Percentiles rank a stretch among this genome's conserved stretches.
phyloP scores from a whole-genome alignment of 169 alveolate species.

The Cryptosporidium tyzzeri region DNA sequence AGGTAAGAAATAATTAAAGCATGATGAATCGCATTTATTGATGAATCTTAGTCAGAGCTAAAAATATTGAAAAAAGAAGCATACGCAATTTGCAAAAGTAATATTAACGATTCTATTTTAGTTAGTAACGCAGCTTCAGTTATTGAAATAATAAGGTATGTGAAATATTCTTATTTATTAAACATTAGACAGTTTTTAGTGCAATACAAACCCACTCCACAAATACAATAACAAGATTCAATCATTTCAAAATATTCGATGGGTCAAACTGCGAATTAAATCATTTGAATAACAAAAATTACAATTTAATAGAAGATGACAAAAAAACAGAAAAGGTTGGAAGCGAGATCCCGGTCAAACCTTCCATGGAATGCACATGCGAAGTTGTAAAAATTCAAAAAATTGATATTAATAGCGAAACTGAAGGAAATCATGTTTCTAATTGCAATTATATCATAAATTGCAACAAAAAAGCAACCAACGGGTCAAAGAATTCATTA shows the following conservation, averaged over 20 bases:
- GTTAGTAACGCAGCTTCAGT: conserved; percentile 35
- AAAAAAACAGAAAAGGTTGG: conserved; percentile 18
- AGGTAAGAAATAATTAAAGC: conserved; percentile 31
- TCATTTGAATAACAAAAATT: too few species aligned
- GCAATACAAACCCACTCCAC: neutral
- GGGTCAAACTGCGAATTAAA: neutral
- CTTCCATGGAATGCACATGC: neutral
- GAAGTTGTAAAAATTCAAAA: neutral
- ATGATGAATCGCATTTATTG: neutral
- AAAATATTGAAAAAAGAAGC: conserved; percentile 54
- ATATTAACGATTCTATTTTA: neutral
- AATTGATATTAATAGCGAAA: neutral
- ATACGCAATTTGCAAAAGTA: conserved; percentile 26
- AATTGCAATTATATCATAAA: neutral
- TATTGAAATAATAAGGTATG: conserved; percentile 62
- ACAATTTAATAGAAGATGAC: neutral
- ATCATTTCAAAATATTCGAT: neutral
- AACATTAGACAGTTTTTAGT: neutral
- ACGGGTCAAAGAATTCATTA: conserved; percentile 8
- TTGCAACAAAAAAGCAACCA: conserved; percentile 1
- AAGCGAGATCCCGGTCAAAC: neutral
- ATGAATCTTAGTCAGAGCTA: conserved; percentile 38
- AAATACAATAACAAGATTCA: neutral
- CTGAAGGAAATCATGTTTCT: neutral
- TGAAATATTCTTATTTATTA: neutral